A percentile compares a stretch with the other conserved stretches of the same genome.
phyloP scores from a whole-genome alignment of 306 rosid genomes.

The Quercus cerris region DNA sequence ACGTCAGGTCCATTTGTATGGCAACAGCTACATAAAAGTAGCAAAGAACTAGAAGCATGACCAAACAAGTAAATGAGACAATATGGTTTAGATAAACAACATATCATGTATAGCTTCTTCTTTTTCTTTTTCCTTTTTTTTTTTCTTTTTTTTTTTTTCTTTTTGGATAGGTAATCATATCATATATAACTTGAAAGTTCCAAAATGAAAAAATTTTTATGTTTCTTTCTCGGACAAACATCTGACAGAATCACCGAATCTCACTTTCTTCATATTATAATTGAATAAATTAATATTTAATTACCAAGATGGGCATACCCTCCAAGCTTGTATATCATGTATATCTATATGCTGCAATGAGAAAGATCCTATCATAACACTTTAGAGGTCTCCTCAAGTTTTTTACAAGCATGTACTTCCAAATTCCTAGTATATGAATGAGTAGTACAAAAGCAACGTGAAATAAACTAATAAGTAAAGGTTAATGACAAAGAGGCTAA shows the following conservation, averaged over 20 bases:
- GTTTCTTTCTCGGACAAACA: neutral
- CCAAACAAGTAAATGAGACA: neutral
- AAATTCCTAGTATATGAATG: neutral
- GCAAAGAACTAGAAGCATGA: neutral
- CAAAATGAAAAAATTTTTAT: neutral
- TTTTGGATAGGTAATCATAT: no score
- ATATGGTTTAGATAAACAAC: neutral
- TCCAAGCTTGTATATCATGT: neutral
- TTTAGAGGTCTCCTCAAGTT: neutral
- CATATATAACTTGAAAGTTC: neutral
- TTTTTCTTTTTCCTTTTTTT: no score
- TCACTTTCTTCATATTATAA: neutral
- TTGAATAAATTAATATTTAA: neutral
- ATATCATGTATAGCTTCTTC: neutral
- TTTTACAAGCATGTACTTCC: slow-evolving; percentile 9
- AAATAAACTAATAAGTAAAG: neutral
- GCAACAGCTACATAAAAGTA: neutral
- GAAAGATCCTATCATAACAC: slow-evolving; percentile 8
- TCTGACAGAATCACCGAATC: neutral
- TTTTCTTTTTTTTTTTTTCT: no score
- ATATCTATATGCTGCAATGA: neutral
- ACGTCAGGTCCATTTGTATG: slow-evolving; percentile 14
- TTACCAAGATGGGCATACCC: neutral
- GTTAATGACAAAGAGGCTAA: slow-evolving; percentile 21
- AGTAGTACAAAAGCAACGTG: neutral